A percentile compares a stretch with the other conserved stretches of the same genome.
phyloP scores from a whole-genome alignment of 805 yeast species.

The Candida succiphila region DNA sequence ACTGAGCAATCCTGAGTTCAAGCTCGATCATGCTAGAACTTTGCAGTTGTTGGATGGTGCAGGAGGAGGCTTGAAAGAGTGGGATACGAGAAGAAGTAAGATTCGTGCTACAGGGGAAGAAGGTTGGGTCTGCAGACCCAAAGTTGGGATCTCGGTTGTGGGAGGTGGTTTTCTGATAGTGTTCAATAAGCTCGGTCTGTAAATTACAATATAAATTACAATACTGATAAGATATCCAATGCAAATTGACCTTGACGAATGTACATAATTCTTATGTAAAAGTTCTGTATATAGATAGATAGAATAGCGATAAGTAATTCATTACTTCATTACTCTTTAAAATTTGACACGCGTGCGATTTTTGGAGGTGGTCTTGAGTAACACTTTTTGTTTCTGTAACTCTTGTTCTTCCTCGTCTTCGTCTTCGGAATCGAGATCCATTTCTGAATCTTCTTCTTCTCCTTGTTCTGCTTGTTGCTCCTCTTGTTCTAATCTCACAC shows the following conservation, averaged over 20 bases:
- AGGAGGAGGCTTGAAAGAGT: slow-evolving; percentile 41
- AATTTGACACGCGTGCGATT: slow-evolving; percentile 33
- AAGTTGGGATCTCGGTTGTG: slow-evolving; percentile 33
- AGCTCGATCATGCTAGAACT: slow-evolving; percentile 26
- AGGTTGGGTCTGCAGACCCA: slow-evolving; percentile 38
- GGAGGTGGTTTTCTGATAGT: slow-evolving; percentile 44
- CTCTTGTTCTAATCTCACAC: slow-evolving; percentile 33
- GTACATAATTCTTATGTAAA: too few species aligned
- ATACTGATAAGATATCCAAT: too few species aligned
- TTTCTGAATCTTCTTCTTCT: slow-evolving; percentile 32
- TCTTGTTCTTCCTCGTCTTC: slow-evolving; percentile 40
- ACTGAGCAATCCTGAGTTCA: slow-evolving; percentile 18
- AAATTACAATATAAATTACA: too few species aligned
- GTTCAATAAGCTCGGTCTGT: slow-evolving; percentile 26
- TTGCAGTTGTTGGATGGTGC: slow-evolving; percentile 36
- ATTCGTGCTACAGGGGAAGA: slow-evolving; percentile 29
- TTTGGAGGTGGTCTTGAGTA: slow-evolving; percentile 56
- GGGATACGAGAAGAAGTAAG: slow-evolving; percentile 34
- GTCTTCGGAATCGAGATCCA: slow-evolving; percentile 34
- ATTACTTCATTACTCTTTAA: too few species aligned
- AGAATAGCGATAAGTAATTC: too few species aligned
- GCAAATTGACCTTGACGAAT: too few species aligned
- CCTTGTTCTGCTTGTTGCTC: slow-evolving; percentile 35
- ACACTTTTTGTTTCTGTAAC: slow-evolving; percentile 35
- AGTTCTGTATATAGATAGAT: too few species aligned